Base-by-base conservation (phyloP, 306 rosid species). In the Prunus kanzakura region DNA sequence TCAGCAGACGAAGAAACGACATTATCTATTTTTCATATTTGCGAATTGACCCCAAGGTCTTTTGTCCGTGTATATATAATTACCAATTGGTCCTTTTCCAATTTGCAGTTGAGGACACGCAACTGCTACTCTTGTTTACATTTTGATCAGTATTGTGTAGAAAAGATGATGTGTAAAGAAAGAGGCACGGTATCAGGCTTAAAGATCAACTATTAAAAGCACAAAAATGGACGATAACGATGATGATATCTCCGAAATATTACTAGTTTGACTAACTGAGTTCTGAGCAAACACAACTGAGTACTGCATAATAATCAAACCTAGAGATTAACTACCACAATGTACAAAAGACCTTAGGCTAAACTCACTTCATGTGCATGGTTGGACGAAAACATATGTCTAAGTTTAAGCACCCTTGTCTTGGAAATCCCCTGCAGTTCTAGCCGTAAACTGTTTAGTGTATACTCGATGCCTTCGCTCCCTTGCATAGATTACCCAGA, bases 401-500 rank as follows among this genome's bases (percentile, higher is more conserved):
- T 16, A 64, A 49, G 6, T 27, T 61, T 73, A 73, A 1, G 60
- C 57, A 45, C 58, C 69, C 69, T 60, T 73, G 69, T 73, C 69
- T 25, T 61, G 18, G 69, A 73, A 61, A 1, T 35, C 69, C 8
- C 30, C 69, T 1, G 46, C 10, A 29, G 29, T 5, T 46, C 57
- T 64, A 14, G 54, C 15, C 29, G n/a, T 19, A 77, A 71, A 75
- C 79, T 85, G 83, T 57, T 90, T 92, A 0, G 97, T 86, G 74
- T 92, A 95, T 25, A 88, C 91, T 0, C 99, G 97, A 43, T 95
- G 93, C 15, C 82, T 69, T 25, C 86, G 78, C 73, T 94, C 88
- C 78, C 95, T 84, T 54, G 87, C 91, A 47, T 81, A 89, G 79
- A 90, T 85, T 46, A 89, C 89, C 90, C 93, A 93, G 66, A 88